Evolutionary conservation across 768 basidiomycete species (phyloP), one percentile per base, ranked within the genome.

Genomic region (Kwoniella bestiolae): DNA sequence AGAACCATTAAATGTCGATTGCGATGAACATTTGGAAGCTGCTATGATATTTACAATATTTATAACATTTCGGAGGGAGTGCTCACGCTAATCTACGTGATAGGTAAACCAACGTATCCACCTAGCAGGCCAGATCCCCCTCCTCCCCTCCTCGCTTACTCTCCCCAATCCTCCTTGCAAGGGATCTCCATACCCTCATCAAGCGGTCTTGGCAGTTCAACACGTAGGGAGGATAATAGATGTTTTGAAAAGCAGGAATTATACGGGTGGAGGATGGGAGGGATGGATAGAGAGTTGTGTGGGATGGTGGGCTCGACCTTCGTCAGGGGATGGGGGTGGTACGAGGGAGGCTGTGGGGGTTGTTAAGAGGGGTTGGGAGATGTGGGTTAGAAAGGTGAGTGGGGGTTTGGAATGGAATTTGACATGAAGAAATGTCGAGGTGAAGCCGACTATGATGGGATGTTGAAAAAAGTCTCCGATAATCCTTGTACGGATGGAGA

Each of bases 121-220:
- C 70, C 84, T 98, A 61, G 96, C 96, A 0, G 96, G 96, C 3
- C 96, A 99, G 78, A 98, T 99, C 50, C 92, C 92, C 0, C 84
- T 99, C 23, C 83, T 94, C 31, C 95, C 96, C 0, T 83, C 87
- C 50, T 87, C 83, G 50, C 83, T 97, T 29, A 76, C 84, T 1
- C 83, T 98, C 2, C 89, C 94, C 8, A 80, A 84, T 2, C 86
- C 88, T 0, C 59, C 60, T 34, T 28, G 63, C 8, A 29, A 57
- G 8, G 25, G 26, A 2, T 88, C 85, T 25, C 69, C 71, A 12
- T 78, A 74, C 50, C 58, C 9, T 76, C 91, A 57, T 11, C 92
- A 98, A 81, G 84, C 86, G 1, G 89, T 90, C 1, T 83, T 98
- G 7, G 85, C 86, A 0, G 85, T 88, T 45, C 94, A 97, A 73